These are phyloP conservation scores for Murraya paniculata DNA, from an alignment of 345 rosid species.

Conservation along the genomic window DNA sequence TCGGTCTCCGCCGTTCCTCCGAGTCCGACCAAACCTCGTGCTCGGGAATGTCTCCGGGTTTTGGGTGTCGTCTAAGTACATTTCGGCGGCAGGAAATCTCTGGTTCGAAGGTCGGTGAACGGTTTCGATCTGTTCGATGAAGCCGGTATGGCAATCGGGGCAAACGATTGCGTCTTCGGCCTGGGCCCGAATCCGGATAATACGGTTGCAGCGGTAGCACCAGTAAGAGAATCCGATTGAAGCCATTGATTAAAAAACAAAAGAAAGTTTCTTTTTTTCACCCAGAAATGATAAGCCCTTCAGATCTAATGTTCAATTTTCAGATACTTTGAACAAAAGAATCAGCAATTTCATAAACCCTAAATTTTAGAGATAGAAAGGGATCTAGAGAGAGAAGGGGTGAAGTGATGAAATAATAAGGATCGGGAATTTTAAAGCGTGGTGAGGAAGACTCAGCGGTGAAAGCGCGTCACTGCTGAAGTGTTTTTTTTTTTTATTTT, in stretches of 20 bases:
- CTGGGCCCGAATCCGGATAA: conserved; percentile 27
- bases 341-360: conserved; percentile 21
- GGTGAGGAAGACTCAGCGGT: conserved; percentile 13
- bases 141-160: conserved; percentile 54
- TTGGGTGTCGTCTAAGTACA: conserved; percentile 25
- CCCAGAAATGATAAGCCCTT: background rate
- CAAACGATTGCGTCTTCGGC: conserved; percentile 37
- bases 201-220: conserved; percentile 58
- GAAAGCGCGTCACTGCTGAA: conserved; percentile 17
- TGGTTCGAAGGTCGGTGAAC: conserved; percentile 29
- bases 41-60: conserved; percentile 14
- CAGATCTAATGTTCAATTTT: background rate
- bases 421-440: conserved; percentile 4
- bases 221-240: conserved; percentile 44
- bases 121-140: conserved; percentile 45
- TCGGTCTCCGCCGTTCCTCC: conserved; percentile 51
- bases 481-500: too few species aligned
- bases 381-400: background rate
- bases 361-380: background rate
- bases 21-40: conserved; percentile 35
- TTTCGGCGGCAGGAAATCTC: conserved; percentile 22
- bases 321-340: background rate
- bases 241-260: conserved; percentile 17
- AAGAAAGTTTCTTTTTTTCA: background rate
- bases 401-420: background rate